Evolutionary conservation across 2,329 filamentous ascomycete genomes (phyloP), one percentile per base, ranked within the genome.

Genomic region (Alternaria novae-zelandiae): DNA sequence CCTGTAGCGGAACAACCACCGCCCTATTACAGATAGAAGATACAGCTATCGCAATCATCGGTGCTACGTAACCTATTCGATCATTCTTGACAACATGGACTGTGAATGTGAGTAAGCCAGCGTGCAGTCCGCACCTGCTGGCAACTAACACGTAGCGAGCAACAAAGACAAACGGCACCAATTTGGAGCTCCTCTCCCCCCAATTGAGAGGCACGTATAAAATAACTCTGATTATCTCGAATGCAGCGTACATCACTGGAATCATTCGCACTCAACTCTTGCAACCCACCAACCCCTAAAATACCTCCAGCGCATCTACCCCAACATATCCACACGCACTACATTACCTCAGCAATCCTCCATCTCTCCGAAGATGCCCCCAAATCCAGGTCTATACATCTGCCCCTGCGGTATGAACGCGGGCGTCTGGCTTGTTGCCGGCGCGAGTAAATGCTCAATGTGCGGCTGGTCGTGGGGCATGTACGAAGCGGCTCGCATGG

Each of bases 1-100:
- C 12, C n/a, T 44, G 30, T 20, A 32, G 25, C 26, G 8, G 55
- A 51, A 7, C 46, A 53, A 10, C 63, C 63, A 28, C 63, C 63
- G 5, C 49, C 63, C 9, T 65, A 65, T 57, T 23, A 51, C 7
- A 50, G 44, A 26, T 64, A n/a, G 2, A 1, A 59, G 17, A 13
- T 26, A n/a, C 15, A 9, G 3, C 6, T n/a, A 41, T 36, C 15
- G 32, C 13, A 12, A 13, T 2, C 1, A 32, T 32, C 28, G 28
- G 32, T 17, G n/a, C n/a, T 23, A 6, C 5, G 13, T 53, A 41
- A 5, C 20, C 8, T 11, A 17, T 53, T 12, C 3, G 28, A 53
- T 6, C 3, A 3, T 15, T n/a, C 2, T 0, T 20, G 26, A 9
- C 5, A 7, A 23, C 21, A 9, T 3, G 1, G 9, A 23, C 3